A percentile compares a stretch with the other conserved stretches of the same genome.
Evolutionary conservation across 192 early-diverging fungal genomes (phyloP).

Genomic region (Rhizophagus clarus): DNA sequence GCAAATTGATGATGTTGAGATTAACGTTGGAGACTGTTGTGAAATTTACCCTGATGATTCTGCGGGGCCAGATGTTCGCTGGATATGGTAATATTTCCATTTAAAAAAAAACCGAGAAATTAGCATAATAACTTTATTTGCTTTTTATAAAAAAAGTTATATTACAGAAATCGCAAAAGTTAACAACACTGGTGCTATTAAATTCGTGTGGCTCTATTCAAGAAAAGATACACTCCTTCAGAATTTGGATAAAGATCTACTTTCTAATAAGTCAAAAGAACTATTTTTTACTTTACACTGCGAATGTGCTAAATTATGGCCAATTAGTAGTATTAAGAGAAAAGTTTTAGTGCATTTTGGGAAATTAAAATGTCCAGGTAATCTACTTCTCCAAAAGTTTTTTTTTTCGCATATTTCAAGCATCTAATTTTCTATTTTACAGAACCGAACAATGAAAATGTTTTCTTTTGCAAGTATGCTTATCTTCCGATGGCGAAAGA

Average conservation of each 20-base stretch:
- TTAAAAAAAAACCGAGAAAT: background rate
- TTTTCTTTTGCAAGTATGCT: background rate
- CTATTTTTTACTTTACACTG: constrained; percentile 25
- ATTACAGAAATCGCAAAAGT: background rate
- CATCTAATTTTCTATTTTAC: background rate
- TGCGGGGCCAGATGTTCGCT: background rate
- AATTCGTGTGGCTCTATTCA: constrained; percentile 23
- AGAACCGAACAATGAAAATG: background rate
- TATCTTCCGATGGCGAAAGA: background rate
- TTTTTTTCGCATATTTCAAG: background rate
- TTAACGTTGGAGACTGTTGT: background rate
- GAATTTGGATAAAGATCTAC: constrained; percentile 7
- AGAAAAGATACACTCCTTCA: constrained; percentile 5
- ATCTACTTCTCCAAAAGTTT: background rate
- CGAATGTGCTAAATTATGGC: constrained; percentile 7
- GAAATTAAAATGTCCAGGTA: background rate
- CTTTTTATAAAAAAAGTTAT: background rate
- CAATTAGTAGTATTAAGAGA: background rate
- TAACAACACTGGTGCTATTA: background rate
- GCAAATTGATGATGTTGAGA: background rate
- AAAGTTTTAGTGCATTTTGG: constrained; percentile 21
- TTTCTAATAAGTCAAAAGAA: constrained; percentile 4
- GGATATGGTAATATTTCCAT: background rate
- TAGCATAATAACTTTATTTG: background rate
- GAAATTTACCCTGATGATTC: background rate